Evolutionary conservation across 2,329 filamentous ascomycete genomes (phyloP), one percentile per base, ranked within the genome.

Genomic region (Talaromyces amestolkiae): DNA sequence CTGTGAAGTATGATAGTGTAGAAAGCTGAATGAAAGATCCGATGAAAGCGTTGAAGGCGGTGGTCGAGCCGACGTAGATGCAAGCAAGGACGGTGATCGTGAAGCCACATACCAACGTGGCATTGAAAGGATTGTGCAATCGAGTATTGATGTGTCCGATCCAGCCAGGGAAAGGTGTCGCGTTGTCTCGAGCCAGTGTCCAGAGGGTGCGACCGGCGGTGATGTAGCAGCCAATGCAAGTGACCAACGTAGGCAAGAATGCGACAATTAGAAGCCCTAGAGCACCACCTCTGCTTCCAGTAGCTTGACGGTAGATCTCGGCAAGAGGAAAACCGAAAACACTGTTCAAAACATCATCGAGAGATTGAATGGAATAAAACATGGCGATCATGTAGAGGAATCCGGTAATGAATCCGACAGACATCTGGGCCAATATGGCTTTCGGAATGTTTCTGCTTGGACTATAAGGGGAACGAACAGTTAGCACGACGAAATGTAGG

Each of bases 191-290:
- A 43, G 86, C 84, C 37, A 80, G 71, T 11, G 77, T 78, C 87
- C 87, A 90, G 3, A 89, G 79, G 67, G 85, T 86, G 8, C 87
- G 84, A n/a, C 87, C 85, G 0, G 82, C 79, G 1, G 86, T 88
- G 68, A 88, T 84, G 73, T 86, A 88, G 67, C 80, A 82, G 10
- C 87, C 86, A 45, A 76, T 70, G 37, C 75, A 76, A 47, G 84
- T 87, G 43, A 87, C 74, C 37, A 85, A 74, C 2, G 85, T 86
- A 11, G 83, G 83, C 8, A 84, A 73, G 71, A 86, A 83, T 64
- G 86, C 77, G 66, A 88, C 83, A 68, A 87, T 80, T n/a, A 87
- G 74, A 9, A 88, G 77, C 3, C 85, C 85, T 45, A 88, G 82
- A 0, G 84, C 83, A 15, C 82, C 85, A 1, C 81, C 83, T n/a